These are phyloP conservation scores for Ceratocystis eucalypticola DNA, from an alignment of 2,329 filamentous ascomycete genomes.

Conservation along the genomic window DNA sequence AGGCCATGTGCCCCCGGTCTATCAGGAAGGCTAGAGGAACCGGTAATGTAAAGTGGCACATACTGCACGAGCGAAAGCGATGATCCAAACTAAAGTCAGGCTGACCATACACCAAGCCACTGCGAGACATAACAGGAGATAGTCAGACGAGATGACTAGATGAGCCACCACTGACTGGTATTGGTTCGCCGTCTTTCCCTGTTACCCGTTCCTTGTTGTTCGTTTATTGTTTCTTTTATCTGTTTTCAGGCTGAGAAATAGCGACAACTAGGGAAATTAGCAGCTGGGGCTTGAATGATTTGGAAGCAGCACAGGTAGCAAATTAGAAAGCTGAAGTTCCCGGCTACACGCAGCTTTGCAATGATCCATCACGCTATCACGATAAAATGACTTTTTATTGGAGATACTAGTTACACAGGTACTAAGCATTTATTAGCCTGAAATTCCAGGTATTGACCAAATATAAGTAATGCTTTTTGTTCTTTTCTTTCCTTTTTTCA, in stretches of 20 bases:
- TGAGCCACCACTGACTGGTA: too few species aligned
- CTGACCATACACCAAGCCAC: not conserved
- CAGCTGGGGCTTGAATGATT: not conserved
- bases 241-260: too few species aligned
- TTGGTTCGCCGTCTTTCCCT: too few species aligned
- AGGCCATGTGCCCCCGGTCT: not conserved
- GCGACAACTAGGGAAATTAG: not conserved
- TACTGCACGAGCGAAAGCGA: conserved; percentile 17
- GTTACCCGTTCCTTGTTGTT: too few species aligned
- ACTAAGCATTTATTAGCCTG: not conserved
- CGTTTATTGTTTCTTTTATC: too few species aligned
- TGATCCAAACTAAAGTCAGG: not conserved
- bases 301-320: not conserved
- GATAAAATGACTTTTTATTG: not conserved
- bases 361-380: not conserved
- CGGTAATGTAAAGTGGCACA: conserved; percentile 5
- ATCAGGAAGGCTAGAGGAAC: not conserved
- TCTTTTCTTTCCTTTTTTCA: not conserved
- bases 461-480: too few species aligned
- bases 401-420: not conserved
- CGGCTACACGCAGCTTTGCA: conserved; percentile 1
- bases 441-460: not conserved
- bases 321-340: not conserved
- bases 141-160: not conserved
- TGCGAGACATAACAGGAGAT: not conserved